Conservation (phyloP, 2,329 filamentous ascomycete species). For the Thelonectria discophora region DNA sequence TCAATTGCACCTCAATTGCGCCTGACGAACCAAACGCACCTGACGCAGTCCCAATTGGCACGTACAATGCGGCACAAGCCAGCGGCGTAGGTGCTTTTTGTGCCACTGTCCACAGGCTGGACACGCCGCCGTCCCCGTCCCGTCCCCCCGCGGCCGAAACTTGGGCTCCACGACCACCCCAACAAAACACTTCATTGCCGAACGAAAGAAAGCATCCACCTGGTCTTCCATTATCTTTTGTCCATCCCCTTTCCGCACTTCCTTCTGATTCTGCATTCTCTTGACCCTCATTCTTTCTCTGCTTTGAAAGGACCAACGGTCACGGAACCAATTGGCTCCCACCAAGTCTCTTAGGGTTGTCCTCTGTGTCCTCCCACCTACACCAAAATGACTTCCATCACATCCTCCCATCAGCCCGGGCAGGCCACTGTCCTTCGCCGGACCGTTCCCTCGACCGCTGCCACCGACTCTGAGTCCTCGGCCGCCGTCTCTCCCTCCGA, state of each 20-base stretch:
- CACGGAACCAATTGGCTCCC: slow-evolving; percentile 33
- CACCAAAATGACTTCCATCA: slow-evolving; percentile 57
- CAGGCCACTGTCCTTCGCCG: slow-evolving; percentile 58
- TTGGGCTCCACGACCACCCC: slow-evolving; percentile 38
- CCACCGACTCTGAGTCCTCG: slow-evolving; percentile 63
- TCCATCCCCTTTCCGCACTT: slow-evolving; percentile 2
- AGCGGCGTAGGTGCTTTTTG: too few relatives aligned
- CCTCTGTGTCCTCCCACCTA: slow-evolving; percentile 17
- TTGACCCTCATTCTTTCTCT: slow-evolving; percentile 21
- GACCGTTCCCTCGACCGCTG: slow-evolving; percentile 57
- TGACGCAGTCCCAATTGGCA: not conserved
- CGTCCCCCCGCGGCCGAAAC: slow-evolving; percentile 27
- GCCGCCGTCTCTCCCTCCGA: slow-evolving; percentile 66
- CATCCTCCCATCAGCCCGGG: slow-evolving; percentile 52
- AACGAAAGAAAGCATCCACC: slow-evolving; percentile 30
- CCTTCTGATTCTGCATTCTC: slow-evolving; percentile 19
- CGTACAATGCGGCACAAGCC: not conserved
- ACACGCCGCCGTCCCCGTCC: slow-evolving; percentile 19
- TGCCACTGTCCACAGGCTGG: not conserved
- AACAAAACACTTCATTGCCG: slow-evolving; percentile 39
- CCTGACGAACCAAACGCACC: too few relatives aligned
- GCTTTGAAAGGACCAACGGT: slow-evolving; percentile 9
- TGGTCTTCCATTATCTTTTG: not conserved
- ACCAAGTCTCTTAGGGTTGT: slow-evolving; percentile 2
- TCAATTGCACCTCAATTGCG: too few relatives aligned